A percentile compares a stretch with the other conserved stretches of the same genome.
These are phyloP conservation scores for Claviceps sp. DNA, from an alignment of 2,329 filamentous ascomycete species.

Conservation along the genomic window DNA sequence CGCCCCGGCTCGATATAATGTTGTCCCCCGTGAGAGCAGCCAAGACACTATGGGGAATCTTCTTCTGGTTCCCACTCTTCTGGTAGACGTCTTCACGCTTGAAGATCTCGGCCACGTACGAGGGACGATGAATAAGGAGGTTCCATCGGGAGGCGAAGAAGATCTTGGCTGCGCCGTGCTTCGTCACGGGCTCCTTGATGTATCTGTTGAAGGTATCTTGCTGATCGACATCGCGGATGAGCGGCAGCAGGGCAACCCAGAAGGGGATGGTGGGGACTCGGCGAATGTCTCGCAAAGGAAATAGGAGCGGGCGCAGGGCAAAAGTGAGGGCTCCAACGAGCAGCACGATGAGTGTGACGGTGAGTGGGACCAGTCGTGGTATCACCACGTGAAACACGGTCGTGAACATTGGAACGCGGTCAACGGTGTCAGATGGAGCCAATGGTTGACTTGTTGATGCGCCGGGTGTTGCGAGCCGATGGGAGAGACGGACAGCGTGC, in stretches of 20 bases:
- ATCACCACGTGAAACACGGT: background rate
- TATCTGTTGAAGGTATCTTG: conserved; percentile 25
- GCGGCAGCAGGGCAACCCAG: conserved; percentile 27
- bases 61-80: conserved; percentile 28
- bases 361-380: background rate
- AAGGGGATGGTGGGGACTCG: conserved; percentile 30
- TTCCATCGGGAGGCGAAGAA: conserved; percentile 37
- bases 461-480: too few species aligned
- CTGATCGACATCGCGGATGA: conserved; percentile 29
- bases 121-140: conserved; percentile 29
- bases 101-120: conserved; percentile 27
- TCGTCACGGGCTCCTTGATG: conserved; percentile 22
- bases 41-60: conserved; percentile 25
- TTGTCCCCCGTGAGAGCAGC: conserved; percentile 26
- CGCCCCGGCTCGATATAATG: conserved; percentile 24
- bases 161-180: conserved; percentile 32
- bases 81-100: conserved; percentile 18
- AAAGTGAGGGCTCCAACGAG: conserved; percentile 1
- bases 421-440: too few species aligned
- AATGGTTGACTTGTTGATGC: too few species aligned
- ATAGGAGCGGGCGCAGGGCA: conserved; percentile 6
- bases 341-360: background rate
- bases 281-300: conserved; percentile 15
- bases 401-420: background rate
- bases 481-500: too few species aligned